Conservation (phyloP, 192 early-diverging fungal species). For the Entomortierella parvispora region DNA sequence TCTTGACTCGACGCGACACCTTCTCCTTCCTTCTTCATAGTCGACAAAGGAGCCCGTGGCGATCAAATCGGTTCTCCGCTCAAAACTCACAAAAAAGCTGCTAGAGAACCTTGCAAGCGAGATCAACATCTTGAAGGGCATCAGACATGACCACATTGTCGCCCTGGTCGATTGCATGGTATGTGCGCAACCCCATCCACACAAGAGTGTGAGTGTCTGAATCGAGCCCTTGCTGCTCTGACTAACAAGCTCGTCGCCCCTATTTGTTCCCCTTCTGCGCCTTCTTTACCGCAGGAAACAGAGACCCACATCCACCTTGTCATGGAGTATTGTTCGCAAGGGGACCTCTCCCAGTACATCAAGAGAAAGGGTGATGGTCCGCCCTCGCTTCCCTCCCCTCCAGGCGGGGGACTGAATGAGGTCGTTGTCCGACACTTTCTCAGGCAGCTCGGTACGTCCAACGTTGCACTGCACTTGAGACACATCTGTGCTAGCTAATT, state of each 20-base stretch:
- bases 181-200: constrained; percentile 24
- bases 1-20: not conserved
- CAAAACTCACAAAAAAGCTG: constrained; percentile 91
- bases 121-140: constrained; percentile 90
- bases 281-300: constrained; percentile 73
- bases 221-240: not conserved
- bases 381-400: constrained; percentile 61
- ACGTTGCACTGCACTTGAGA: not conserved
- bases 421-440: constrained; percentile 87
- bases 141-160: constrained; percentile 89
- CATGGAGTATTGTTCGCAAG: constrained; percentile 98
- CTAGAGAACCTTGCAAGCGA: constrained; percentile 95
- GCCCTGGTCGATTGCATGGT: constrained; percentile 89
- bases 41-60: constrained; percentile 75
- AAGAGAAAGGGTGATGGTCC: constrained; percentile 67
- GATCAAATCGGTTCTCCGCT: constrained; percentile 89
- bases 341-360: constrained; percentile 93
- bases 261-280: constrained; percentile 1
- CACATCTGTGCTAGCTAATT: too few relatives aligned
- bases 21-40: constrained; percentile 32
- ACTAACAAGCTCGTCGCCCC: constrained; percentile 1
- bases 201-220: too few relatives aligned
- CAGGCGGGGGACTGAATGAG: constrained; percentile 84
- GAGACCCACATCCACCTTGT: constrained; percentile 94
- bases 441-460: constrained; percentile 74